These are phyloP conservation scores for Rhodotorula sp. DNA, from an alignment of 1,284 basidiomycete genomes.

Conservation along the genomic window DNA sequence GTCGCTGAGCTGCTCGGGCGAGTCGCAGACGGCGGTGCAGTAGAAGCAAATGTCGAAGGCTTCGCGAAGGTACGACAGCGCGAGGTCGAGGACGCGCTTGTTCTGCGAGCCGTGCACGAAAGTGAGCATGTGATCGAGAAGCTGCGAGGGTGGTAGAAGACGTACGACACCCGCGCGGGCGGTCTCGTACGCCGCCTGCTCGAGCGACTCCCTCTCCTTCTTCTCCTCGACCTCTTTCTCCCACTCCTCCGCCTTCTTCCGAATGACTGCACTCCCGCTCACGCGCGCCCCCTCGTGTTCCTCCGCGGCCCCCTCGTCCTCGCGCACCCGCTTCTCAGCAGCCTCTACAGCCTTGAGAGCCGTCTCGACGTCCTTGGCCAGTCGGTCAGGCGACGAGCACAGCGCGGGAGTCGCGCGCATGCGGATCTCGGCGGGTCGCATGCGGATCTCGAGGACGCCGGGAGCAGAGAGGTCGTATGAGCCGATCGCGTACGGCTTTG, in stretches of 20 bases:
- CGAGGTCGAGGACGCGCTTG: conserved; percentile 74
- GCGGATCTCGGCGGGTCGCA: conserved; percentile 67
- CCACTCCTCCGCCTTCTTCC: conserved; percentile 38
- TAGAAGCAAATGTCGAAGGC: conserved; percentile 92
- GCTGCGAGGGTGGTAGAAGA: neutral
- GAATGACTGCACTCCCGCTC: conserved; percentile 48
- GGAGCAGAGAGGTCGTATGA: conserved; percentile 5
- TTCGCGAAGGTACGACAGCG: conserved; percentile 76
- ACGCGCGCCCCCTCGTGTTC: conserved; percentile 41
- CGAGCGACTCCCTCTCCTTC: conserved; percentile 40
- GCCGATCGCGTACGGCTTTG: conserved; percentile 51
- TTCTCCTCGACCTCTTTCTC: conserved; percentile 25
- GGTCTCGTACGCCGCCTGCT: conserved; percentile 43
- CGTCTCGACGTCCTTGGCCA: conserved; percentile 73
- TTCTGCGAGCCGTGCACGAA: conserved; percentile 53
- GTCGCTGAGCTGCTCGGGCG: conserved; percentile 86
- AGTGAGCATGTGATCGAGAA: conserved; percentile 44
- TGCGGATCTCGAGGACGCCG: neutral
- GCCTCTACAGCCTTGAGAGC: conserved; percentile 66
- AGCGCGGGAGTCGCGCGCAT: conserved; percentile 76
- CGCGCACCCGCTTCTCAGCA: conserved; percentile 66
- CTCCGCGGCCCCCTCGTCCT: conserved; percentile 14
- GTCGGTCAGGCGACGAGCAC: conserved; percentile 70
- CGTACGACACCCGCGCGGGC: conserved; percentile 14
- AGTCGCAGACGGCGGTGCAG: conserved; percentile 84